Evolutionary conservation across 2,329 filamentous ascomycete genomes (phyloP).

Genomic region (Fusarium verrucosum): DNA sequence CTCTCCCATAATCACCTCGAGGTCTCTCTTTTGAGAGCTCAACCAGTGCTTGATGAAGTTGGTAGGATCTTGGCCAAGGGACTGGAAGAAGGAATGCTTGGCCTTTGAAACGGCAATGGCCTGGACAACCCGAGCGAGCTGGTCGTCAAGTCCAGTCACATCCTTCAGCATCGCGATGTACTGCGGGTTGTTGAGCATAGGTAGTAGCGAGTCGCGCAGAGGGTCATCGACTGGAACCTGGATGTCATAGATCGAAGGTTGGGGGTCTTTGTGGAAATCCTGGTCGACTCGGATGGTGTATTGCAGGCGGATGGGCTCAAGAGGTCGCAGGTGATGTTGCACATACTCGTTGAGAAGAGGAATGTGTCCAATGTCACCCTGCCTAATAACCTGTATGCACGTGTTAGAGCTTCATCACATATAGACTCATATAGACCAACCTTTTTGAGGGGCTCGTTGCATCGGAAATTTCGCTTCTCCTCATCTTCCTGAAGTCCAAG

Average conservation of each 20-base stretch:
- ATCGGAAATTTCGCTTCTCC: slow-evolving; percentile 91
- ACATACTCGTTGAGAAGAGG: slow-evolving; percentile 85
- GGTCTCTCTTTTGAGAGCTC: slow-evolving; percentile 87
- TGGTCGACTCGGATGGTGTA: slow-evolving; percentile 96
- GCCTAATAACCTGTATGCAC: slow-evolving; percentile 70
- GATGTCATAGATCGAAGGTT: slow-evolving; percentile 89
- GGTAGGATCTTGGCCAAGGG: slow-evolving; percentile 81
- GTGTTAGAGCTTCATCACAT: slow-evolving; percentile 38
- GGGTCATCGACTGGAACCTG: slow-evolving; percentile 87
- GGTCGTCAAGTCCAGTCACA: slow-evolving; percentile 81
- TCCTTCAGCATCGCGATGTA: slow-evolving; percentile 79
- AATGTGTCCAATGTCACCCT: slow-evolving; percentile 82
- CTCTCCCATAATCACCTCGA: slow-evolving; percentile 89
- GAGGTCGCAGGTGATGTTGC: slow-evolving; percentile 77
- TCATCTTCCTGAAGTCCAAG: slow-evolving; percentile 92
- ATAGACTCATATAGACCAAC: slow-evolving; percentile 58
- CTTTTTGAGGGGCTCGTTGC: slow-evolving; percentile 81
- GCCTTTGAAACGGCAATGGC: slow-evolving; percentile 85
- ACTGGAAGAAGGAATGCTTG: slow-evolving; percentile 87
- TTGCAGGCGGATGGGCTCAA: slow-evolving; percentile 82
- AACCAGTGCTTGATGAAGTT: slow-evolving; percentile 89
- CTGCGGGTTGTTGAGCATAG: slow-evolving; percentile 73
- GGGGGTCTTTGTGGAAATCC: slow-evolving; percentile 77
- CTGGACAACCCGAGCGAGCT: slow-evolving; percentile 83
- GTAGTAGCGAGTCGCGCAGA: slow-evolving; percentile 71